A percentile compares a stretch with the other conserved stretches of the same genome.
phyloP scores from a whole-genome alignment of 1,284 basidiomycete genomes.

The Butyriboletus appendiculatus region DNA sequence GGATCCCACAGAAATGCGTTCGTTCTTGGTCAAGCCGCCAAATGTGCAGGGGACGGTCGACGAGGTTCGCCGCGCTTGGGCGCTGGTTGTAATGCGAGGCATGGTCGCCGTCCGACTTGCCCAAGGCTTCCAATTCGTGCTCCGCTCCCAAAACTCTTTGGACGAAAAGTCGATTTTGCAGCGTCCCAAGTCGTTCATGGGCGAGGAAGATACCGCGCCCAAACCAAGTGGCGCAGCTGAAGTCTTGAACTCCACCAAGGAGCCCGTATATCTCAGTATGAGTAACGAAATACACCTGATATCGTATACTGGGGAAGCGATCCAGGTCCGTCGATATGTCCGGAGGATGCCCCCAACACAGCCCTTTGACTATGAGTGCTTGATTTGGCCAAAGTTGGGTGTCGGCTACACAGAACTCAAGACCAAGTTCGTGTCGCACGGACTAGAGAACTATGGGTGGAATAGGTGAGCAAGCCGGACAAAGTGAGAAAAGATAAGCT shows the following conservation, averaged over 20 bases:
- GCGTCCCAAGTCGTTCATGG: constrained; percentile 57
- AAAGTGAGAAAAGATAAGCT: not conserved
- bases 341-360: constrained; percentile 66
- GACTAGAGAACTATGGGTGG: constrained; percentile 81
- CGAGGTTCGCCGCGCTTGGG: constrained; percentile 67
- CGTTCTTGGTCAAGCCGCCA: constrained; percentile 76
- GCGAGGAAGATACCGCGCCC: constrained; percentile 54
- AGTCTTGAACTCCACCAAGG: constrained; percentile 62
- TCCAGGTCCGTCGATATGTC: constrained; percentile 88
- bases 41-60: constrained; percentile 48
- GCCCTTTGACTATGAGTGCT: constrained; percentile 79
- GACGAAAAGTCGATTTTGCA: constrained; percentile 39
- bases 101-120: constrained; percentile 92
- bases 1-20: constrained; percentile 75
- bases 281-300: constrained; percentile 95
- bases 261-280: constrained; percentile 91
- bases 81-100: constrained; percentile 86
- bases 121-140: constrained; percentile 97
- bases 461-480: constrained; percentile 54
- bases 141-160: constrained; percentile 42
- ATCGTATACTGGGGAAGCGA: constrained; percentile 83
- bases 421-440: constrained; percentile 78
- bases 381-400: constrained; percentile 92
- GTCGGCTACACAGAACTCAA: constrained; percentile 82
- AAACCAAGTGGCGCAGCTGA: constrained; percentile 72